Base-by-base conservation (phyloP, 1,284 basidiomycete genomes). In the Fomes fomentarius region DNA sequence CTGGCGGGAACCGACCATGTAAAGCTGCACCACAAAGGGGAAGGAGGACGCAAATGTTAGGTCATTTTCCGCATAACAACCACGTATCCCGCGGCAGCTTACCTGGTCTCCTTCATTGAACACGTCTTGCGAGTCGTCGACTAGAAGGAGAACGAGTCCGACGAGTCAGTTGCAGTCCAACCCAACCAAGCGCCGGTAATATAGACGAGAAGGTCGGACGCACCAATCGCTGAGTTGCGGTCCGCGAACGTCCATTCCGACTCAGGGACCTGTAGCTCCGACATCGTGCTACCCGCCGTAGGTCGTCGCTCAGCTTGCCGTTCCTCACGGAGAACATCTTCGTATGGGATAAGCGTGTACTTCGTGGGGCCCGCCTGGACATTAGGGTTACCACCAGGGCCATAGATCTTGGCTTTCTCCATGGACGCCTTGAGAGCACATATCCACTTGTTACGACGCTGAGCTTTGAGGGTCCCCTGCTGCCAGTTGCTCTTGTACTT, bases 401-500 rank as follows among this genome's bases (percentile, higher is more conserved):
- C 93, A 64, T 78, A 94, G 57, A 96, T 88, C 62, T 84, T 77
- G 49, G 87, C 74, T 52, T 92, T 86, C 31, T 79, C 78, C 54
- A 96, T 74, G 30, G 84, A 78, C 37, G 81, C 70, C 73, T 95
- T 96, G 57, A 97, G 77, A 22, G 90, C 89, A 69, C 92, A 95
- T 34, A 95, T 81, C 93, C 93, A 96, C 73, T 93, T 93, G 77
- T 96, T 96, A 48, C 93, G 82, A 52, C 94, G 84, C 74, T 89
- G 82, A 4, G 81, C 79, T 78, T 85, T 94, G 38, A 95, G 74
- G 0, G 85, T 83, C 21, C 84, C 85, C 65, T 93, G 89, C 70
- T 94, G 93, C 77, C 86, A 90, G 69, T 95, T 96, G 63, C 87
- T 88, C 76, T 94, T 95, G 79, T 94, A 96, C 70, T 89, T 90